Evolutionary conservation across 1,284 basidiomycete genomes (phyloP).

Genomic region (Moesziomyces sp.): DNA sequence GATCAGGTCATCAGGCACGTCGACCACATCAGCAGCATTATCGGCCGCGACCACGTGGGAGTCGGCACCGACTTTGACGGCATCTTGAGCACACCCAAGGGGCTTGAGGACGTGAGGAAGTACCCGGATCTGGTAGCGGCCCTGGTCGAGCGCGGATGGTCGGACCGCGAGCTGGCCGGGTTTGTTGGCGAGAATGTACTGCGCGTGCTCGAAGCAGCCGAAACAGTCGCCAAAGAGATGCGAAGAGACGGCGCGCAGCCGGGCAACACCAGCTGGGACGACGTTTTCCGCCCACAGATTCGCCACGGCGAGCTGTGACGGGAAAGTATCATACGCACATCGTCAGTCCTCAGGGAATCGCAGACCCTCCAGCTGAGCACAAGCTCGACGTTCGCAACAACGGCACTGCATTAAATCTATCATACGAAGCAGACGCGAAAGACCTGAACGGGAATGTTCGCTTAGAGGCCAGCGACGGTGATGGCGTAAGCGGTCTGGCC

Average conservation of each 20-base stretch:
- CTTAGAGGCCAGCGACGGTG: slow-evolving; percentile 29
- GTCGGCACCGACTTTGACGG: slow-evolving; percentile 52
- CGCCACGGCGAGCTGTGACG: slow-evolving; percentile 12
- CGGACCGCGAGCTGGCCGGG: slow-evolving; percentile 30
- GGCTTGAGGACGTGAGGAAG: slow-evolving; percentile 36
- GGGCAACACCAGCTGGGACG: slow-evolving; percentile 39
- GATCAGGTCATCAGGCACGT: slow-evolving; percentile 34
- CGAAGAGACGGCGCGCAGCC: slow-evolving; percentile 21
- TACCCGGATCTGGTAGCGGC: slow-evolving; percentile 37
- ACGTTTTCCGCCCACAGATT: slow-evolving; percentile 17
- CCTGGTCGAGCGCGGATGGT: slow-evolving; percentile 33
- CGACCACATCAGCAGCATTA: slow-evolving; percentile 27
- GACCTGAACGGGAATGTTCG: not conserved
- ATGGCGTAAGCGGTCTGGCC: slow-evolving; percentile 38
- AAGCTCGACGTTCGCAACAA: too few relatives aligned
- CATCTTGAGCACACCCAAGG: slow-evolving; percentile 27
- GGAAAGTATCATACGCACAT: not conserved
- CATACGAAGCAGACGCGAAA: not conserved
- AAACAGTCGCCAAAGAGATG: slow-evolving; percentile 27
- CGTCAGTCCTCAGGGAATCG: not conserved
- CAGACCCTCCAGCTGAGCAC: not conserved
- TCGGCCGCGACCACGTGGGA: slow-evolving; percentile 38
- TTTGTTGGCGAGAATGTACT: slow-evolving; percentile 46
- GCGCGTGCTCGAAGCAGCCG: slow-evolving; percentile 31
- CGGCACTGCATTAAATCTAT: too few relatives aligned